Conservation (phyloP, 257 asterid genomes). For the Solanum chmielewskii region DNA sequence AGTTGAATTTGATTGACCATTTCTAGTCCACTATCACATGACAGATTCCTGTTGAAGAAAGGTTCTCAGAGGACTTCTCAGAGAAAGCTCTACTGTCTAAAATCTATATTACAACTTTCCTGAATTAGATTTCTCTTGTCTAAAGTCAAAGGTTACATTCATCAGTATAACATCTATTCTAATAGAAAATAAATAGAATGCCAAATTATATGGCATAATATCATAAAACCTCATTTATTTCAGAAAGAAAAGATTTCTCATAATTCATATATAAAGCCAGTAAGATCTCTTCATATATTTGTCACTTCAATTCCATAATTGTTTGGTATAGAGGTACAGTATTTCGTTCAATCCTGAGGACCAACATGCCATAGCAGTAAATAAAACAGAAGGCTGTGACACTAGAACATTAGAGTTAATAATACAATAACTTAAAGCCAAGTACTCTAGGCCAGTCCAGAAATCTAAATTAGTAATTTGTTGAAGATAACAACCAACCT, state of each 20-base stretch:
- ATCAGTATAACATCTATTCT: neutral
- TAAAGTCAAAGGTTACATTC: neutral
- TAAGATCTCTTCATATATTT: neutral
- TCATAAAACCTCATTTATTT: neutral
- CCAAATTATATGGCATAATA: neutral
- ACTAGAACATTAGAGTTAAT: neutral
- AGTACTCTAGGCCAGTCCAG: neutral
- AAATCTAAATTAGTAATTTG: neutral
- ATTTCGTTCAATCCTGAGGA: neutral
- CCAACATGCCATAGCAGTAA: neutral
- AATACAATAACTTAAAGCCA: neutral
- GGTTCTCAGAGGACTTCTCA: neutral
- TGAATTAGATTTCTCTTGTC: neutral
- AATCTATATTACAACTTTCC: neutral
- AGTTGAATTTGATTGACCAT: neutral
- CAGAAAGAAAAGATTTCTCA: neutral
- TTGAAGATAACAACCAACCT: conserved; percentile 36
- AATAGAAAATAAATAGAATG: neutral
- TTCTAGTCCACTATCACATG: neutral
- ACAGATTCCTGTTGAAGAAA: neutral
- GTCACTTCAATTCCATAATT: neutral
- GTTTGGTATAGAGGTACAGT: neutral
- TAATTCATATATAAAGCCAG: neutral
- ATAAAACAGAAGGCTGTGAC: neutral
- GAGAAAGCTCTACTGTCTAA: neutral